Evolutionary conservation across 2,329 filamentous ascomycete genomes (phyloP), one percentile per base, ranked within the genome.

Genomic region (Xylariaceae sp.): DNA sequence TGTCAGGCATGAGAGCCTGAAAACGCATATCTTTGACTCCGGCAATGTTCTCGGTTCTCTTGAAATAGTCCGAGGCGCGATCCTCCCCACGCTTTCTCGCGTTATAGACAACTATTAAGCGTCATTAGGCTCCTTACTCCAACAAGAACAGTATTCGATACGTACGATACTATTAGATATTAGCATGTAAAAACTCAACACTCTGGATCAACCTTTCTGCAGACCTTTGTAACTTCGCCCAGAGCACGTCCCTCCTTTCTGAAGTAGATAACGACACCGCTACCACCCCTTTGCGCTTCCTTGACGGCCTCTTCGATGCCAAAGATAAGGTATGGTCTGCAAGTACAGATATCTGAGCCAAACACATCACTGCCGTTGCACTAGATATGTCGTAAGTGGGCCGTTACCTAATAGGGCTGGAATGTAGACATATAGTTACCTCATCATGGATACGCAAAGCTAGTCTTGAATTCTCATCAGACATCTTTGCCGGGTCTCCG

Each of bases 311-410:
- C 95, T 70, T 96, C 92, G 59, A 99, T 96, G 59, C 95, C 95
- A 71, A 96, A 98, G 70, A 96, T 96, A 54, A 98, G 85, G 72
- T 98, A 98, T 16, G 95, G 95, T 54, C 91, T 85, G 75, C 93
- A 98, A 10, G 95, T 98, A 77, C 95, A 98, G 69, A 98, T 99
- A 72, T 99, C 95, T 19, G 92, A 96, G 57, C 93, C 92, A 73
- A 98, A 99, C 43, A 98, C 95, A 75, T 99, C 95, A 72, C 90
- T 96, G 54, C 95, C 95, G 70, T 98, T 98, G 76, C 95, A 98
- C 79, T 84, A 56, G 18, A 54, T 51, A 18, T 44, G 50, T 64
- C 50, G 61, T 60, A 45, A 58, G 61, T 67, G 42, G 63, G 61
- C 52, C 29, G 32, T 48, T 45, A 26, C 47, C 51, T 18, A 26